A percentile compares a stretch with the other conserved stretches of the same genome.
Conservation (phyloP, 2,329 filamentous ascomycete genomes). For the Claviceps maximensis region DNA sequence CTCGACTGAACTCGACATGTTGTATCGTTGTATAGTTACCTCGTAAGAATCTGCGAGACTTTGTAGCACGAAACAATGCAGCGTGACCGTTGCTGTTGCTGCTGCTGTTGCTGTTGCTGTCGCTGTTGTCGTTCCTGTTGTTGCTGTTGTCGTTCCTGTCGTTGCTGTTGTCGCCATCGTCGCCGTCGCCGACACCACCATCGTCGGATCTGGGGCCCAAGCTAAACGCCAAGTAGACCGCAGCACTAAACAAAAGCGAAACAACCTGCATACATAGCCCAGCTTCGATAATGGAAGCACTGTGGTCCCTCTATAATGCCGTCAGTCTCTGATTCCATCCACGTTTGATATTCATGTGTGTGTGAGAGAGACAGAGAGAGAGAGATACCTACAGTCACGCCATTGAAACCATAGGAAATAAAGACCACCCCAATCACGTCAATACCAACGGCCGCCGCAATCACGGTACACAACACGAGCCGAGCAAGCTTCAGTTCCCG, state of each 20-base stretch:
- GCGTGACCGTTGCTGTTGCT: no score
- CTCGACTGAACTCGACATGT: conserved; percentile 1
- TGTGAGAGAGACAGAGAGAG: no score
- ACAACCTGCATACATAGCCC: conserved; percentile 32
- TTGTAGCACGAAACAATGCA: no score
- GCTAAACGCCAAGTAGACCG: conserved; percentile 27
- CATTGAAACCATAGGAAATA: conserved; percentile 20
- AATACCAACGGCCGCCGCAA: conserved; percentile 22
- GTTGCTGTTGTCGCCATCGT: no score
- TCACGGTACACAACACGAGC: conserved; percentile 21
- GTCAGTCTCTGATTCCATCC: no score
- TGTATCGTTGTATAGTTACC: conserved; percentile 18
- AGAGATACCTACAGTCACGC: conserved; percentile 18
- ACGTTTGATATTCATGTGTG: no score
- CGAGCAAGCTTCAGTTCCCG: conserved; percentile 22
- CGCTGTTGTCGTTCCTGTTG: no score
- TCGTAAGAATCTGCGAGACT: conserved; percentile 23
- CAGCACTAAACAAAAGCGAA: conserved; percentile 26
- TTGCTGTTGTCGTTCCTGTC: no score
- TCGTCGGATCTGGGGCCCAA: conserved; percentile 24
- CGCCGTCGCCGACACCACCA: conserved; percentile 16
- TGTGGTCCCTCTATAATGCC: no score
- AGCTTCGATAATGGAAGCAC: conserved; percentile 16
- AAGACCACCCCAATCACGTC: conserved; percentile 29
- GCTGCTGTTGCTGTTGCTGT: no score